A percentile compares a stretch with the other conserved stretches of the same genome.
These are phyloP conservation scores for Phytophthora pseudosyringae DNA, from an alignment of 352 stramenopile species.

Conservation along the genomic window DNA sequence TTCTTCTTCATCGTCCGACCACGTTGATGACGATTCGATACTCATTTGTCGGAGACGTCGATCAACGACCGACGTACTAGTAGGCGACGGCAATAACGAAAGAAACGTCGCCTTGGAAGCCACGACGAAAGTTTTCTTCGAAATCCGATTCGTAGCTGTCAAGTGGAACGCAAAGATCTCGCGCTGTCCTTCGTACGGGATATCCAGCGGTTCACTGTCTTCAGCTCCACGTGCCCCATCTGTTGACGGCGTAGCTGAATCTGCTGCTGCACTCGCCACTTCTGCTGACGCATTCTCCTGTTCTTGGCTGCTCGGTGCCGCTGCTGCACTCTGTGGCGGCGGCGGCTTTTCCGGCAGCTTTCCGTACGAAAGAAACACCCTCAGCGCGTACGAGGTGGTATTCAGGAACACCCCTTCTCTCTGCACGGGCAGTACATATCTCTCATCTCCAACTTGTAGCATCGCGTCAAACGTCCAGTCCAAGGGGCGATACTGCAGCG, in stretches of 20 bases:
- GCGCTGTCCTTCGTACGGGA: constrained; percentile 61
- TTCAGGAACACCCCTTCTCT: constrained; percentile 87
- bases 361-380: constrained; percentile 88
- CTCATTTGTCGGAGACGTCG: constrained; percentile 28
- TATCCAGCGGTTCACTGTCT: constrained; percentile 62
- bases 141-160: constrained; percentile 78
- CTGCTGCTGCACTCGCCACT: constrained; percentile 12
- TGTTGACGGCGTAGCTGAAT: constrained; percentile 11
- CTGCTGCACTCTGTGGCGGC: neutral
- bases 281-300: constrained; percentile 26
- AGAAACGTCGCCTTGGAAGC: constrained; percentile 63
- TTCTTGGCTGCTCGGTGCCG: constrained; percentile 12
- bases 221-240: constrained; percentile 54
- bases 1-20: constrained; percentile 32
- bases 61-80: constrained; percentile 10
- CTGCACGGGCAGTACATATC: constrained; percentile 61
- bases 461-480: constrained; percentile 84
- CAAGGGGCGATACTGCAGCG: constrained; percentile 77
- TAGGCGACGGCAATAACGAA: constrained; percentile 36
- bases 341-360: constrained; percentile 55
- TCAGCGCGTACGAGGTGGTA: constrained; percentile 65
- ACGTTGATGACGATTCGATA: constrained; percentile 21
- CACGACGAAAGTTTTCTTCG: constrained; percentile 64
- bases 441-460: constrained; percentile 58
- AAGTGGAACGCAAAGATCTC: constrained; percentile 72